Evolutionary conservation across 495 filamentous ascomycete genomes (phyloP), one percentile per base, ranked within the genome.

Genomic region (Penicillium cosmopolitanum): DNA sequence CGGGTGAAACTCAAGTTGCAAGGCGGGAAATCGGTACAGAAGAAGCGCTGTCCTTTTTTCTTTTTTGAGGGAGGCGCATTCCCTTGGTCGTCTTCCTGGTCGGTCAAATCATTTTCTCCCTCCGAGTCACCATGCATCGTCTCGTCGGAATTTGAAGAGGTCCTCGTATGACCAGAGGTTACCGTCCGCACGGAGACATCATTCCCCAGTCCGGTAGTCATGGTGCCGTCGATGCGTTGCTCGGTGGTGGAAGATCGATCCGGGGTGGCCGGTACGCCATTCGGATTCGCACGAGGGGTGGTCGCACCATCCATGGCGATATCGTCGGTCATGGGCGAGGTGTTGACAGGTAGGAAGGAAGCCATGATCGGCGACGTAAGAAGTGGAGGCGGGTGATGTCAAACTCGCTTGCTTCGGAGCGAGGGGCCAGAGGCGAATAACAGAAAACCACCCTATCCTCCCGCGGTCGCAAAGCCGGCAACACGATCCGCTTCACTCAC

Each of bases 31-130:
- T 96, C 92, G n/a, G 90, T 96, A 76, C 95, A 98, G 72, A 92
- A 97, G 68, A 98, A 98, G 46, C 92, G 84, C 69, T 97, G 93
- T 1, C 93, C 93, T 73, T 97, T 97, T 77, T 98, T 98, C 82
- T 96, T 96, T 73, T 95, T 96, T 34, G 84, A 84, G 13, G 85
- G 84, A 47, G 84, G 78, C 28, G 83, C 86, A 23, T 88, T 83
- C 10, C 86, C 89, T 52, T 84, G 86, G 8, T 89, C 83, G 60
- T 84, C 57, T 15, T 95, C 92, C 43, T 86, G 85, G 57, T 94
- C 92, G 15, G 92, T 94, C 10, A 77, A 86, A n/a, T 85, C 89
- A 31, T 83, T 82, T 13, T 88, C 90, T 28, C 85, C 87, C 21
- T 92, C 90, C 15, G 89, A 90, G 12, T 89, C 89, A 47, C 64